Conservation (phyloP, 164 flowering plant genomes). For the Vitis rupestris region DNA sequence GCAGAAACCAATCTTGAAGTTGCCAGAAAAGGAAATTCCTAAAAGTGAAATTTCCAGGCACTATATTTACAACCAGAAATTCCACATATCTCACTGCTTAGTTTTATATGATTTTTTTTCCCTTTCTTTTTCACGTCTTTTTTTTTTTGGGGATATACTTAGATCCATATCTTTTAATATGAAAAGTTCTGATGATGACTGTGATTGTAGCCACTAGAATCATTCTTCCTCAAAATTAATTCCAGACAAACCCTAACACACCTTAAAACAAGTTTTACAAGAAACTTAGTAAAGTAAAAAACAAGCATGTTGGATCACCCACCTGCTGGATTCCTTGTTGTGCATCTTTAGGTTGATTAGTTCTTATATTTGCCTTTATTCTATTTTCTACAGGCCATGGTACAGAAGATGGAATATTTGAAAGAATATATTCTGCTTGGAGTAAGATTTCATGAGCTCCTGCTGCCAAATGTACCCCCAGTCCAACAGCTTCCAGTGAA, state of each 20-base stretch:
- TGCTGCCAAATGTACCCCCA: constrained; percentile 94
- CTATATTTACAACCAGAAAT: no score
- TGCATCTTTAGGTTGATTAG: constrained; percentile 84
- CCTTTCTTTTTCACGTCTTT: no score
- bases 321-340: constrained; percentile 90
- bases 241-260: neutral
- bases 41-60: no score
- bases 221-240: neutral
- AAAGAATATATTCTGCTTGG: constrained; percentile 78
- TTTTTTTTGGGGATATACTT: no score
- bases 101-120: no score
- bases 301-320: neutral
- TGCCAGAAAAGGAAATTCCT: no score
- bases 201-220: neutral
- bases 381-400: constrained; percentile 37
- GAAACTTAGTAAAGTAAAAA: neutral
- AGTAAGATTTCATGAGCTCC: constrained; percentile 89
- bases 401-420: constrained; percentile 63
- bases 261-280: neutral
- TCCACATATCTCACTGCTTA: no score
- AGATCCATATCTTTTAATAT: no score
- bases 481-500: constrained; percentile 92
- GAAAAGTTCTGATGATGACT: no score
- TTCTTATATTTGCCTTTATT: constrained; percentile 45
- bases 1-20: no score